Evolutionary conservation across 2,329 filamentous ascomycete genomes (phyloP).

Genomic region (Sclerotinia minor): DNA sequence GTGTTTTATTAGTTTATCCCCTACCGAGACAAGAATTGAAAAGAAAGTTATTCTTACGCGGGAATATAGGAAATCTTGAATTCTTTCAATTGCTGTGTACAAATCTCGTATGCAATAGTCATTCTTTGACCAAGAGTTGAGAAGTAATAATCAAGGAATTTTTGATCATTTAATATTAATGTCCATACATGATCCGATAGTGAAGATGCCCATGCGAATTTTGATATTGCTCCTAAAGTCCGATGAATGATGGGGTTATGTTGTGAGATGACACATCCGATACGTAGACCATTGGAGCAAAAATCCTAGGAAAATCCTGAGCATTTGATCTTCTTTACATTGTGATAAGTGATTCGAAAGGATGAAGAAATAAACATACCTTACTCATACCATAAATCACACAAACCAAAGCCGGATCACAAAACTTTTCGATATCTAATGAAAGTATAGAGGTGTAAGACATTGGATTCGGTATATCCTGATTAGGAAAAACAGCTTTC

Average conservation of each 20-base stretch:
- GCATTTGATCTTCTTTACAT: neutral
- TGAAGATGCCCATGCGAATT: constrained; percentile 28
- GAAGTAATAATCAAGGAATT: constrained; percentile 26
- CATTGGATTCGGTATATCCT: constrained; percentile 38
- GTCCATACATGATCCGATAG: constrained; percentile 27
- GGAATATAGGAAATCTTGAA: constrained; percentile 24
- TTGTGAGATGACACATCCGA: constrained; percentile 40
- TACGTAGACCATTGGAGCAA: constrained; percentile 48
- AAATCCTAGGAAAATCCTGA: constrained; percentile 42
- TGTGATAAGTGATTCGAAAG: too few relatives aligned
- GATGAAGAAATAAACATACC: neutral
- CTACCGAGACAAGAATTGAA: neutral
- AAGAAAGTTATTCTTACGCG: neutral
- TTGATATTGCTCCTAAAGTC: constrained; percentile 23
- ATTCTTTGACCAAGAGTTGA: constrained; percentile 13
- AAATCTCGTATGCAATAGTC: constrained; percentile 23
- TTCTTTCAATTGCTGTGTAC: constrained; percentile 20
- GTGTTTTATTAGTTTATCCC: neutral
- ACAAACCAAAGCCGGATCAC: constrained; percentile 49
- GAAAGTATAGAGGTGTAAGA: constrained; percentile 53
- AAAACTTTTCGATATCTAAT: constrained; percentile 46
- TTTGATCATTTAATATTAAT: constrained; percentile 24
- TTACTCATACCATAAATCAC: constrained; percentile 41
- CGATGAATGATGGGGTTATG: constrained; percentile 26
- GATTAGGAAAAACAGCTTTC: constrained; percentile 46